Base-by-base conservation (phyloP, 2,329 filamentous ascomycete genomes). In the Gremmenia infestans region DNA sequence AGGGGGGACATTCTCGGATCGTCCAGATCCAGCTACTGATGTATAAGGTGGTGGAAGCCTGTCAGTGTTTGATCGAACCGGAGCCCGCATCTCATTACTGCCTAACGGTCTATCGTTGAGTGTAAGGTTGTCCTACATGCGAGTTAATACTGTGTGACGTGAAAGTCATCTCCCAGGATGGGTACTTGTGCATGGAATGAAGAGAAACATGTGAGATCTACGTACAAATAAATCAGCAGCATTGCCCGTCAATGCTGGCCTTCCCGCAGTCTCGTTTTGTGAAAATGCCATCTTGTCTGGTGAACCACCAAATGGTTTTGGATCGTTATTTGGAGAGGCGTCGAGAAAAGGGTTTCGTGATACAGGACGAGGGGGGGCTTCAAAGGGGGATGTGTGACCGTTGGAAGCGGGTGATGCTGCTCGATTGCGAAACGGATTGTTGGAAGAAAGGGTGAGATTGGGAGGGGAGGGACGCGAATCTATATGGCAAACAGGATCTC, bases 381-480 rank as follows among this genome's bases (percentile, higher is more conserved):
- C 81, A 68, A 84, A 83, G 59, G 80, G 84, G 61, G 81, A 86
- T 60, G 72, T 72, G 63, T 74, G 75, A 72, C 65, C 68, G 67
- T 65, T 68, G 61, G 67, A 69, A 68, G 73, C 70, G 50, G 81
- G 86, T 61, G 87, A 89, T 39, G 78, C 76, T 61, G 85, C 83
- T 68, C 86, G 83, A 72, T 89, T 89, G 76, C 88, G 86, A 70
- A 82, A 92, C 60, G 88, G 88, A 70, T 92, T 92, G 79, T 91
- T 91, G 72, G 86, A 85, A 68, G 75, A 73, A 55, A 91, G 81
- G 72, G 85, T 87, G 71, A 87, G 75, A 53, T 81, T 76, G 69
- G 87, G 76, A 63, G 79, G 72, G 64, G 81, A 80, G 62, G 74
- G 78, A 51, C 61, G 62, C 46, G 58, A 61, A 50, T 63, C 67